phyloP scores from a whole-genome alignment of 441 rosid species.

The Manihot esculenta region DNA sequence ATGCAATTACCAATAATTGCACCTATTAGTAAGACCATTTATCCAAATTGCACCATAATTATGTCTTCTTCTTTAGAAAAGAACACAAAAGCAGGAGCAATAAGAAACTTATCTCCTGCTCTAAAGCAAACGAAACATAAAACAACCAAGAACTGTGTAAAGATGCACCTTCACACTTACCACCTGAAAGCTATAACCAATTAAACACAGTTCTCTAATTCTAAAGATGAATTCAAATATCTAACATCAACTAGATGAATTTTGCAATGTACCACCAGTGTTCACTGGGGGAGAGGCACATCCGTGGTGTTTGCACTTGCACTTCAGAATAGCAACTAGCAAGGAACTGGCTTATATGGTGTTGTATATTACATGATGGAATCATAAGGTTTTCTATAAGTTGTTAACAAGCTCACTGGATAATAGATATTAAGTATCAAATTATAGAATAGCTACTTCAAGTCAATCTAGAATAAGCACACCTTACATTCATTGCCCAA shows the following conservation, averaged over 20 bases:
- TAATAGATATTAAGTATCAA: background rate
- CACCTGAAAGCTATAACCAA: background rate
- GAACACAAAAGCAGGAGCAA: background rate
- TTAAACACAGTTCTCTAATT: background rate
- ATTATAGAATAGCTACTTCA: background rate
- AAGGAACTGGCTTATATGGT: background rate
- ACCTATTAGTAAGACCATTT: no score
- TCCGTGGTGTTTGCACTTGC: background rate
- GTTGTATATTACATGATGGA: background rate
- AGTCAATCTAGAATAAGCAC: background rate
- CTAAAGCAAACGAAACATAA: background rate
- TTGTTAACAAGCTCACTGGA: background rate
- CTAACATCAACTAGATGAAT: background rate
- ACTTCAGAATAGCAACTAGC: background rate
- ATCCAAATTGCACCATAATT: no score
- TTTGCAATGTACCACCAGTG: background rate
- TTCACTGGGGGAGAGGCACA: background rate
- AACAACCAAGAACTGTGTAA: background rate
- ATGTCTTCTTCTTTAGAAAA: background rate
- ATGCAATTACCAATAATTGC: background rate
- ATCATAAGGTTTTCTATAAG: background rate
- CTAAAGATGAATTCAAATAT: background rate
- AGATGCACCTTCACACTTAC: background rate
- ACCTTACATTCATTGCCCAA: no score
- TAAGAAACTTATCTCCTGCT: background rate